A percentile compares a stretch with the other conserved stretches of the same genome.
phyloP scores from a whole-genome alignment of 495 filamentous ascomycete species.

The Aspergillus bridgeri region DNA sequence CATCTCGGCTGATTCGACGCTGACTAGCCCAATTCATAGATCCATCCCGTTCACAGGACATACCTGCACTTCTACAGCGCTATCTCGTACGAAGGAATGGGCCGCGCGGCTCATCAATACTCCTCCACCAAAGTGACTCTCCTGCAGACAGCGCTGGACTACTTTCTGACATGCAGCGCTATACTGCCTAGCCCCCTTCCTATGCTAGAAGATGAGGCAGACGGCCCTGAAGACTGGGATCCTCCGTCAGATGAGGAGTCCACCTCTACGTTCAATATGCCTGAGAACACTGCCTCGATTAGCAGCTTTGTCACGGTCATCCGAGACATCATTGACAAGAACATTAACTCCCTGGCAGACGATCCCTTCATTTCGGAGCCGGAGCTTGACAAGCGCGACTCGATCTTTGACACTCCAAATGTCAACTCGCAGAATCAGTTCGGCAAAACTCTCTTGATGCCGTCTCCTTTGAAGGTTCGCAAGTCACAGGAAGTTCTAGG shows the following conservation, averaged over 20 bases:
- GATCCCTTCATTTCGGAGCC: constrained; percentile 29
- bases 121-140: constrained; percentile 38
- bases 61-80: constrained; percentile 48
- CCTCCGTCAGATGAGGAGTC: constrained; percentile 7
- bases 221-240: neutral
- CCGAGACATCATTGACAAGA: constrained; percentile 26
- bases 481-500: constrained; percentile 13
- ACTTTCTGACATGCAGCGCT: constrained; percentile 23
- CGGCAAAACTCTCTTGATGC: constrained; percentile 11
- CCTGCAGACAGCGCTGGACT: constrained; percentile 32
- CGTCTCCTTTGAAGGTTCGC: constrained; percentile 26
- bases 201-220: neutral
- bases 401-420: neutral
- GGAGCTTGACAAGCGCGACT: neutral
- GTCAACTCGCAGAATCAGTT: neutral
- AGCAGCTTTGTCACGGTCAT: constrained; percentile 21
- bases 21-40: constrained; percentile 20
- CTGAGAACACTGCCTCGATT: constrained; percentile 9
- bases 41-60: constrained; percentile 33
- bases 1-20: neutral
- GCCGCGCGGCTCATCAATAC: constrained; percentile 38
- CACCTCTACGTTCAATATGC: constrained; percentile 7
- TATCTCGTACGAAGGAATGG: constrained; percentile 42
- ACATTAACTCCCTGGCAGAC: constrained; percentile 14
- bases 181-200: constrained; percentile 19